Evolutionary conservation across 2,329 filamentous ascomycete species (phyloP), one percentile per base, ranked within the genome.

Genomic region (Camillea tinctor): DNA sequence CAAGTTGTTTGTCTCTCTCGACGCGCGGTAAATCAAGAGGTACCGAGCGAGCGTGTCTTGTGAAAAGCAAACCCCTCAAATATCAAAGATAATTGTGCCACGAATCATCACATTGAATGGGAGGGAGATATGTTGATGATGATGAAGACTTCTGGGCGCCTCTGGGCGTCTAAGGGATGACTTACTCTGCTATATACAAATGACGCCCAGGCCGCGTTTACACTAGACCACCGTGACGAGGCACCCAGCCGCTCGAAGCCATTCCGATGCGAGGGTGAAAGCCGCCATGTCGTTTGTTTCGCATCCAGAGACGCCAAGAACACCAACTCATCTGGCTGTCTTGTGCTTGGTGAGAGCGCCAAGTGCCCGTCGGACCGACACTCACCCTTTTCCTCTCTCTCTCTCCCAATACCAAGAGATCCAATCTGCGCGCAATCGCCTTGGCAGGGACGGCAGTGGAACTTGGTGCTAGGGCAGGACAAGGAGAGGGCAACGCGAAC

Each of bases 381-480:
- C 59, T 54, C 58, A 17, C 22, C 51, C 52, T 21, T 36, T 54
- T 53, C 55, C 7, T 55, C 57, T 50, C 52, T 19, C 24, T 54
- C 50, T 53, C 19, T 55, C 57, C 52, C 52, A 54, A 63, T 65
- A 65, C 65, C 65, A 67, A 67, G 65, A 67, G 65, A 67, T 67
- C 65, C 36, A 62, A 67, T 66, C 65, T 64, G 58, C 63, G 61
- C 61, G 65, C 63, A 65, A 67, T 67, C 65, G 65, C 65, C 65
- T 67, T 67, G 65, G 65, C 65, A 67, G 65, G 63, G 61, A 64
- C 65, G 63, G 65, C 65, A 67, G 65, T 67, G 65, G 59, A 61
- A 67, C 63, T 64, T 19, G 49, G 52, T 20, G 52, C 52, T 19
- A 19, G 26, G 52, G 52, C 36, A 36, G 23, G 24, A 36, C 30